These are phyloP conservation scores for Jaltomata sinuosa DNA, from an alignment of 257 asterid genomes.

Conservation along the genomic window DNA sequence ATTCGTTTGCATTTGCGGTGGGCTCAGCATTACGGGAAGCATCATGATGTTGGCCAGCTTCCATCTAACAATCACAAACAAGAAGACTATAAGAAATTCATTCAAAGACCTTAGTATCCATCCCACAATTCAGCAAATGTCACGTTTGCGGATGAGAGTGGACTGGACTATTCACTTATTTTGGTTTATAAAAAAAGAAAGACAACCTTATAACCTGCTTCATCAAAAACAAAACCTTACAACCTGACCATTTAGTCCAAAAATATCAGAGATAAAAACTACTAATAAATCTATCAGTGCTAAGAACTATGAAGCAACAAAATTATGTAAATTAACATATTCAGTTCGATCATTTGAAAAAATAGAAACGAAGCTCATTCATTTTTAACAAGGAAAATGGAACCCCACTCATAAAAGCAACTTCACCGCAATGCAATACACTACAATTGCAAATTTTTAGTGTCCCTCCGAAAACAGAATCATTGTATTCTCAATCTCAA, in stretches of 20 bases:
- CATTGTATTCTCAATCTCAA: neutral
- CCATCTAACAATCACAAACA: conserved; percentile 47
- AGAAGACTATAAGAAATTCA: neutral
- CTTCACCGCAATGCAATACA: neutral
- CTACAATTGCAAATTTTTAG: neutral
- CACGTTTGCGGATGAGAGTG: neutral
- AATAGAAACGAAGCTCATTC: neutral
- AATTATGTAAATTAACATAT: neutral
- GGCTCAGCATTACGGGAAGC: conserved; percentile 15
- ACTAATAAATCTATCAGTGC: neutral
- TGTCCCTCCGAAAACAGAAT: neutral
- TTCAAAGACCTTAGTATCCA: neutral
- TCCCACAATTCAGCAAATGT: neutral
- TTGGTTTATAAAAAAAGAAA: neutral
- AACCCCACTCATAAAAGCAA: neutral
- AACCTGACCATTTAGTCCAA: neutral
- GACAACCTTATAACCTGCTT: neutral
- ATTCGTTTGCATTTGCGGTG: conserved; percentile 11
- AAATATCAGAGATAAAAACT: neutral
- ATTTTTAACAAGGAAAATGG: neutral
- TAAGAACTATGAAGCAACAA: neutral
- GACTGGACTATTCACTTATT: neutral
- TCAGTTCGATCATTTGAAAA: neutral
- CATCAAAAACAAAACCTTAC: neutral
- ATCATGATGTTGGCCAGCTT: conserved; percentile 36